phyloP scores from a whole-genome alignment of 2,329 filamentous ascomycete genomes.

The Diaporthe humulicola region DNA sequence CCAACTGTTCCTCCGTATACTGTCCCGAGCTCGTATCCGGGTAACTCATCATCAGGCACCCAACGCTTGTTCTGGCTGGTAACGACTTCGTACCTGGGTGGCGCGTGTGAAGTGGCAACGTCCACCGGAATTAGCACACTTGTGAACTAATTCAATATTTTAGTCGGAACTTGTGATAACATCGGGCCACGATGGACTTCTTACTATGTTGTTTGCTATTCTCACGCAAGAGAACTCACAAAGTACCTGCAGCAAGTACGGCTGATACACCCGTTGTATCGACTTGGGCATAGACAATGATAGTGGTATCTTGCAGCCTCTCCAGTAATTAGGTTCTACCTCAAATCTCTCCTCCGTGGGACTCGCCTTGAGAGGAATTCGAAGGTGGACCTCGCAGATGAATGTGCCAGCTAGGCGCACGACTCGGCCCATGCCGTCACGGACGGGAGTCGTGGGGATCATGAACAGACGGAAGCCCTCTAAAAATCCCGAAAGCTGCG shows the following conservation, averaged over 20 bases:
- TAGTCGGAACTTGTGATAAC: rapidly evolving
- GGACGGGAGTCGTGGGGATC: not conserved
- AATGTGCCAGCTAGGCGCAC: not conserved
- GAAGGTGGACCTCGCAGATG: not conserved
- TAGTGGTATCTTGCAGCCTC: not conserved
- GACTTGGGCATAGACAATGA: too few species aligned
- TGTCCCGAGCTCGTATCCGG: not conserved
- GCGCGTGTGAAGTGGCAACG: not conserved
- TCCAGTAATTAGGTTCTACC: not conserved
- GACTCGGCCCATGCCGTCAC: not conserved
- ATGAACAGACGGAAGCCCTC: not conserved
- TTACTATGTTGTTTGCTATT: not conserved
- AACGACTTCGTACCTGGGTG: not conserved
- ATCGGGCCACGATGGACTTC: not conserved
- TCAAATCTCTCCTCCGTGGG: not conserved
- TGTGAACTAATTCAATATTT: not conserved
- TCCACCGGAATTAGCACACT: not conserved
- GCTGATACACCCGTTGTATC: not conserved
- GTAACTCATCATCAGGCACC: not conserved
- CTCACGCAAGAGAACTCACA: not conserved
- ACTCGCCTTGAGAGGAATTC: not conserved
- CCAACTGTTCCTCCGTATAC: not conserved
- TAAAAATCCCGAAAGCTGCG: not conserved
- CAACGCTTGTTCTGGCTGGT: too few species aligned
- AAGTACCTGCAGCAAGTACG: not conserved